phyloP scores from a whole-genome alignment of 106 monocot species.

The Dioscorea dumetorum region DNA sequence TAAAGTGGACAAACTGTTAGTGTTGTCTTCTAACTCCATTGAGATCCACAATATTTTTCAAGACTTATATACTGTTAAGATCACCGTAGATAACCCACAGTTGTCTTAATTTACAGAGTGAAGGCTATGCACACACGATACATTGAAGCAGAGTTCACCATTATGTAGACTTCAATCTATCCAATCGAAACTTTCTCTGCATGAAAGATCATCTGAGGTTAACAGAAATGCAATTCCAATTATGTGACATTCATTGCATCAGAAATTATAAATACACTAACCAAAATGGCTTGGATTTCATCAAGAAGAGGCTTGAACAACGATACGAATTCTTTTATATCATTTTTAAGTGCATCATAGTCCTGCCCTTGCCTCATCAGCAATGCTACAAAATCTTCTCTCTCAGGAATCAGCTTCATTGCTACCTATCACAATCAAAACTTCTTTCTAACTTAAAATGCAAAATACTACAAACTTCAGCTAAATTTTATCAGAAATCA shows the following conservation, averaged over 20 bases:
- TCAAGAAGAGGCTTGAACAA: constrained; percentile 45
- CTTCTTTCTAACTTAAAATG: neutral
- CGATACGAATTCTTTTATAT: constrained; percentile 35
- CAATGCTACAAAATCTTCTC: constrained; percentile 37
- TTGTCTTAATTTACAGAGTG: too few relatives aligned
- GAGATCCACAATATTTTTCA: too few relatives aligned
- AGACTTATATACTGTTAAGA: too few relatives aligned
- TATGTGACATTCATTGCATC: too few relatives aligned
- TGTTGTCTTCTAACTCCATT: too few relatives aligned
- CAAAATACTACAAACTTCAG: neutral
- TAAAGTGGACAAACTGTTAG: too few relatives aligned
- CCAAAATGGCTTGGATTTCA: constrained; percentile 48
- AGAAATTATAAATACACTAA: constrained; percentile 7
- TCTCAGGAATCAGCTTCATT: constrained; percentile 68
- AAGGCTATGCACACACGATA: too few relatives aligned
- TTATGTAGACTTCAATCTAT: constrained; percentile 48
- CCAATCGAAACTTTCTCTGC: constrained; percentile 48
- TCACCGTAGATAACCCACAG: too few relatives aligned
- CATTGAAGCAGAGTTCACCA: too few relatives aligned
- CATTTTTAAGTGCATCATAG: constrained; percentile 29
- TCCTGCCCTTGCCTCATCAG: constrained; percentile 45
- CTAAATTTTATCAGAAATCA: neutral
- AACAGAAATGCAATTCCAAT: neutral
- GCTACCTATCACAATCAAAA: constrained; percentile 39
- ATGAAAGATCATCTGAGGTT: neutral